Evolutionary conservation across 192 early-diverging fungal species (phyloP), one percentile per base, ranked within the genome.

Genomic region (Coemansia sp.): DNA sequence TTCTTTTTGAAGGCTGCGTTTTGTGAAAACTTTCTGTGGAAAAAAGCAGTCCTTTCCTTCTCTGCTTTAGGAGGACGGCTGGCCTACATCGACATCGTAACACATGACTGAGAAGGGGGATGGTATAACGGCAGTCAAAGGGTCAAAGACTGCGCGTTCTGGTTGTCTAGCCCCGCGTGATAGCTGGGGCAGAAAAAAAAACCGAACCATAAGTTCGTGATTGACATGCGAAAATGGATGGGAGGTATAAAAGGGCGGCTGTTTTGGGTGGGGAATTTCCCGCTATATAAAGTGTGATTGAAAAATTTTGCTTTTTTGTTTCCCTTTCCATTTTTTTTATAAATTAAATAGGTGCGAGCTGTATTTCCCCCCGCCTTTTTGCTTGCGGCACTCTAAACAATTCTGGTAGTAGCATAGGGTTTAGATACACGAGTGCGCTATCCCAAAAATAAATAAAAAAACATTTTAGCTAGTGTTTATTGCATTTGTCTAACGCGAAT

Each of bases 321-420:
- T 58, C 53, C 38, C 41, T 33, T 58, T 66, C 26, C 53, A 33
- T 43, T 66, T 55, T 56, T 66, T 35, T 55, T 58, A 23, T 51
- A 51, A 51, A 51, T 51, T 51, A 51, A 51, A 51, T 45, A 45
- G 20, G 49, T 51, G 49, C 49, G 3, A 23, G 49, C 49, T 51
- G 2, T 51, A 5, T 45, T 15, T 45, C 44, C 44, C 44, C 49
- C 44, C 15, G 7, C 49, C 23, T 51, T 51, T 51, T 51, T 51
- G 14, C 23, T 52, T 64, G 63, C 63, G 1, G 63, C 36, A 30
- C 51, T 53, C 12, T 63, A 51, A 52, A 44, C 38, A 51, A 51
- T 20, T 10, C 21, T 51, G 49, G 20, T 51, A 51, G 49, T 24
- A 23, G 49, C 49, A 51, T 24, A 51, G 20, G 15, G 20, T 23